phyloP scores from a whole-genome alignment of 2,329 filamentous ascomycete species.

The Neonectria sp. region DNA sequence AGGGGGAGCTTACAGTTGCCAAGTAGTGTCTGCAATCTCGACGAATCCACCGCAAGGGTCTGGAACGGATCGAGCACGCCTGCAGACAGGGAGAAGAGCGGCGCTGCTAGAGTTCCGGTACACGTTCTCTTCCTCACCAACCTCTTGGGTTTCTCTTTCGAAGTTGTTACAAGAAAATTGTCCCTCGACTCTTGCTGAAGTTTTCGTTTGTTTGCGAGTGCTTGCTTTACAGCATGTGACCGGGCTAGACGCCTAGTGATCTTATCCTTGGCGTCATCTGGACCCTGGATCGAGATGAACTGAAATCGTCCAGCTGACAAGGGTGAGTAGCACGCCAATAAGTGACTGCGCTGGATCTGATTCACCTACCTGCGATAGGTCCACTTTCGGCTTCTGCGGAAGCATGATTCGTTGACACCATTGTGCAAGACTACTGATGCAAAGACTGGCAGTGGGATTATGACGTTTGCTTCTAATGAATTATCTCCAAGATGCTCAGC shows the following conservation, averaged over 20 bases:
- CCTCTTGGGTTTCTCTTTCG: neutral
- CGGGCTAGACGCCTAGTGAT: conserved; percentile 25
- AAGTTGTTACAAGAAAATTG: conserved; percentile 25
- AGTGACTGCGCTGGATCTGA: neutral
- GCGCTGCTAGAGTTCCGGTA: accelerated
- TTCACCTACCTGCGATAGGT: neutral
- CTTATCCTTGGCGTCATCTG: conserved; percentile 13
- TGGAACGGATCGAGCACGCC: conserved; percentile 31
- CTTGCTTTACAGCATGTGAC: conserved; percentile 41
- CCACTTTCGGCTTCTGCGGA: neutral
- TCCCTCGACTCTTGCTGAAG: conserved; percentile 14
- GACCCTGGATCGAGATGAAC: conserved; percentile 33
- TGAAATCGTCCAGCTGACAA: conserved; percentile 32
- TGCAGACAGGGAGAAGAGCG: neutral
- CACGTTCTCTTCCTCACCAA: accelerated
- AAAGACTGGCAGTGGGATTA: neutral
- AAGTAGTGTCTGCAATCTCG: conserved; percentile 30
- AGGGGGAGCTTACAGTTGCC: conserved; percentile 19
- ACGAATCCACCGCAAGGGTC: conserved; percentile 26
- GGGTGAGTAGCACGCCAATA: neutral
- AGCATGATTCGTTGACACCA: neutral
- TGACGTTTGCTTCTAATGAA: neutral
- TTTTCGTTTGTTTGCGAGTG: conserved; percentile 32
- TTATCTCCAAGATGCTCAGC: neutral
- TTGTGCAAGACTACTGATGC: neutral